phyloP scores from a whole-genome alignment of 306 rosid species.

The Fragaria nilgerrensis region DNA sequence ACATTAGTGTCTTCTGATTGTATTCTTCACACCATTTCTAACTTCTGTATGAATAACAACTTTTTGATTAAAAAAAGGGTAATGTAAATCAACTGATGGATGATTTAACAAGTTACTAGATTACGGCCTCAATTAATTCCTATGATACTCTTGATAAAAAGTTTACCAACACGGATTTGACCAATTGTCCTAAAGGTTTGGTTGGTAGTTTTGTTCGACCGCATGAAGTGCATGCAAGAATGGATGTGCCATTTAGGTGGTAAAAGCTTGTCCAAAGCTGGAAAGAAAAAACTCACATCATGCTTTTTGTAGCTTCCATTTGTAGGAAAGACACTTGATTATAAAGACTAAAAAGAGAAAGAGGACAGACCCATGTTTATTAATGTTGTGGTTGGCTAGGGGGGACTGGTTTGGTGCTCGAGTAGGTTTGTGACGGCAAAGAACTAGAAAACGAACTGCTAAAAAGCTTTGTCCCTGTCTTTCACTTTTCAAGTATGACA shows the following conservation, averaged over 20 bases:
- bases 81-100: not conserved
- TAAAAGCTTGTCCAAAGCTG: conserved; percentile 22
- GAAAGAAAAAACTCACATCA: conserved; percentile 11
- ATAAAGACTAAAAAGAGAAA: not conserved
- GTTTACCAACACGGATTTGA: conserved; percentile 40
- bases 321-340: conserved; percentile 21
- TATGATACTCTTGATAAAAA: conserved; percentile 22
- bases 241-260: conserved; percentile 8
- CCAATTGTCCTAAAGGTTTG: conserved; percentile 42
- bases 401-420: conserved; percentile 28
- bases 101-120: not conserved
- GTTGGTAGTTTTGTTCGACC: conserved; percentile 53
- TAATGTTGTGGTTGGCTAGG: conserved; percentile 17
- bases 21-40: too few relatives aligned
- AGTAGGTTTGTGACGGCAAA: conserved; percentile 57
- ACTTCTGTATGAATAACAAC: too few relatives aligned
- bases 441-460: conserved; percentile 11
- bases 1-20: too few relatives aligned
- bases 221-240: conserved; percentile 15
- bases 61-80: not conserved
- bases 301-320: conserved; percentile 5
- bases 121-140: not conserved
- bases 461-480: conserved; percentile 23
- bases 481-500: conserved; percentile 27
- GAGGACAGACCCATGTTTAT: conserved; percentile 3